These are phyloP conservation scores for Globisporangium recalcitrans DNA, from an alignment of 352 stramenopile genomes.

Conservation along the genomic window DNA sequence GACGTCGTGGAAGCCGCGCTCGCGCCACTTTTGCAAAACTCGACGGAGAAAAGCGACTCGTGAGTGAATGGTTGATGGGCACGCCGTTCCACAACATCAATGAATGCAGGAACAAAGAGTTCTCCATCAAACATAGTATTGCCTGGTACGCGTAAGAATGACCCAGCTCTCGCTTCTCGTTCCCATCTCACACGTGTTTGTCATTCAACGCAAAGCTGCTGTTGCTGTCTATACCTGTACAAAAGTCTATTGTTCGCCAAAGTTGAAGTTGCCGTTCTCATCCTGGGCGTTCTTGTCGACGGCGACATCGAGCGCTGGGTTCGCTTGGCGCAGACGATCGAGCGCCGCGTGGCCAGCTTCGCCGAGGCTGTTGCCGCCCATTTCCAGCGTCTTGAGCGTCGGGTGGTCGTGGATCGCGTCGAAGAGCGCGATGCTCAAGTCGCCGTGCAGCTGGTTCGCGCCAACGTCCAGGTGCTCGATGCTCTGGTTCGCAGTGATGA, in stretches of 20 bases:
- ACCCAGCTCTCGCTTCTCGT: background rate
- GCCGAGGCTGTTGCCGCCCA: constrained; percentile 78
- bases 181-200: constrained; percentile 17
- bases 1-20: constrained; percentile 50
- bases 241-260: constrained; percentile 19
- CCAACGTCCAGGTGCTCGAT: constrained; percentile 65
- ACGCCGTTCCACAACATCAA: background rate
- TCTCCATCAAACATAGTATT: background rate
- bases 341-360: constrained; percentile 60
- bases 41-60: constrained; percentile 8
- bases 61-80: constrained; percentile 19
- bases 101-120: background rate
- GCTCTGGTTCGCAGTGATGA: constrained; percentile 41
- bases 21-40: constrained; percentile 25
- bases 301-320: constrained; percentile 60
- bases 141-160: background rate
- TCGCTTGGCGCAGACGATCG: constrained; percentile 49
- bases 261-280: constrained; percentile 52
- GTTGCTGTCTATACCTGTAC: constrained; percentile 5
- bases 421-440: constrained; percentile 56
- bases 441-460: constrained; percentile 64
- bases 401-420: constrained; percentile 53
- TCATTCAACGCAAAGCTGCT: constrained; percentile 3
- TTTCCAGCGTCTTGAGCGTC: constrained; percentile 74
- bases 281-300: constrained; percentile 78